Evolutionary conservation across 2,329 filamentous ascomycete species (phyloP).

Genomic region (Metarhizium sp.): DNA sequence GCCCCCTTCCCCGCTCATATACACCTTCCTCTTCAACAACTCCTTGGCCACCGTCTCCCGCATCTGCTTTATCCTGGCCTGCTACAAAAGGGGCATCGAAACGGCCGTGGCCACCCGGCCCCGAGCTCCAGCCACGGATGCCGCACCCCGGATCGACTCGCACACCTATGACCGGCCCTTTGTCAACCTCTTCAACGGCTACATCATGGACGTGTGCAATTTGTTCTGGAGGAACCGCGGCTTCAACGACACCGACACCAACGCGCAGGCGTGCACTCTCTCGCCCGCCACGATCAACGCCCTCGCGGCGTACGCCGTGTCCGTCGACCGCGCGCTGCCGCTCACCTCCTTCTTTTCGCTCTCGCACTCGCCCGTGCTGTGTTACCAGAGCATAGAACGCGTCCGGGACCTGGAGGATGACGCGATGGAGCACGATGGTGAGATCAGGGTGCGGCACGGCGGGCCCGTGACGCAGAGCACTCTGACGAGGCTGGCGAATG

Average conservation of each 20-base stretch:
- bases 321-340: conserved; percentile 35
- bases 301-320: conserved; percentile 38
- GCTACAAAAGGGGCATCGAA: conserved; percentile 69
- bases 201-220: conserved; percentile 81
- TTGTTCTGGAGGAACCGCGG: conserved; percentile 69
- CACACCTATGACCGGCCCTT: conserved; percentile 46
- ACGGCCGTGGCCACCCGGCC: conserved; percentile 37
- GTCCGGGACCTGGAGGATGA: conserved; percentile 50
- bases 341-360: conserved; percentile 46
- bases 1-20: conserved; percentile 58
- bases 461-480: conserved; percentile 63
- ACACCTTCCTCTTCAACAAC: conserved; percentile 58
- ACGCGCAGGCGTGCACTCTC: conserved; percentile 47
- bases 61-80: conserved; percentile 58
- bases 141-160: conserved; percentile 19
- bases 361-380: conserved; percentile 48
- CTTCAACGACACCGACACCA: conserved; percentile 55
- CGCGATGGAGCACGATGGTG: conserved; percentile 29
- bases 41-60: conserved; percentile 57
- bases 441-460: conserved; percentile 42
- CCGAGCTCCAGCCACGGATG: conserved; percentile 7
- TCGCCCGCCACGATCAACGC: conserved; percentile 32
- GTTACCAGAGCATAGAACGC: conserved; percentile 44
- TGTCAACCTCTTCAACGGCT: conserved; percentile 68
- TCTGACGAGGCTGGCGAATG: conserved; percentile 50